Conservation (phyloP, 2,329 filamentous ascomycete species). For the Diaporthe ampelina region DNA sequence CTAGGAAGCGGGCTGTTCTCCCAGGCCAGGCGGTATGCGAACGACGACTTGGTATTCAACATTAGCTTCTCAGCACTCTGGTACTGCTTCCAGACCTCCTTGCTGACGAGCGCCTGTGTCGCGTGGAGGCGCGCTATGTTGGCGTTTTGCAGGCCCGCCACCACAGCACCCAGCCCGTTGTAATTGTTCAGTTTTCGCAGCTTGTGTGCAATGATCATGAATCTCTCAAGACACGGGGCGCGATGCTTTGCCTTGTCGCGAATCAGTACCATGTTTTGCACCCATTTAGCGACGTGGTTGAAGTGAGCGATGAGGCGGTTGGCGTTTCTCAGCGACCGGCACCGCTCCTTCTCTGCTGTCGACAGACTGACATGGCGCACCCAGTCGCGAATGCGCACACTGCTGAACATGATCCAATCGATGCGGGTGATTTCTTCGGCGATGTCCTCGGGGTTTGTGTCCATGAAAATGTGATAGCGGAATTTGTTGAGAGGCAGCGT, state of each 20-base stretch:
- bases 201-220: conserved; percentile 90
- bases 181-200: conserved; percentile 96
- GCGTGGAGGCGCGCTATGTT: conserved; percentile 86
- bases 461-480: conserved; percentile 93
- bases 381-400: conserved; percentile 92
- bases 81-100: conserved; percentile 84
- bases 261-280: conserved; percentile 86
- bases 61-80: conserved; percentile 91
- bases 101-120: conserved; percentile 81
- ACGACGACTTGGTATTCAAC: conserved; percentile 92
- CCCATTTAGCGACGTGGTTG: conserved; percentile 87
- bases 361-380: conserved; percentile 90
- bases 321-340: conserved; percentile 84
- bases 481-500: conserved; percentile 82
- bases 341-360: conserved; percentile 78
- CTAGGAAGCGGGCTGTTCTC: conserved; percentile 92
- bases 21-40: conserved; percentile 96
- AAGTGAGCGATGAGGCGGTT: conserved; percentile 96
- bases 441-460: conserved; percentile 85
- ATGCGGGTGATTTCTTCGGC: conserved; percentile 94
- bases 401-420: conserved; percentile 98
- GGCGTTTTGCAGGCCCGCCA: conserved; percentile 92
- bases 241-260: conserved; percentile 97
- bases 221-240: conserved; percentile 91
- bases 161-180: conserved; percentile 92